A percentile compares a stretch with the other conserved stretches of the same genome.
phyloP scores from a whole-genome alignment of 2,329 filamentous ascomycete genomes.

The Seiridium cupressi region DNA sequence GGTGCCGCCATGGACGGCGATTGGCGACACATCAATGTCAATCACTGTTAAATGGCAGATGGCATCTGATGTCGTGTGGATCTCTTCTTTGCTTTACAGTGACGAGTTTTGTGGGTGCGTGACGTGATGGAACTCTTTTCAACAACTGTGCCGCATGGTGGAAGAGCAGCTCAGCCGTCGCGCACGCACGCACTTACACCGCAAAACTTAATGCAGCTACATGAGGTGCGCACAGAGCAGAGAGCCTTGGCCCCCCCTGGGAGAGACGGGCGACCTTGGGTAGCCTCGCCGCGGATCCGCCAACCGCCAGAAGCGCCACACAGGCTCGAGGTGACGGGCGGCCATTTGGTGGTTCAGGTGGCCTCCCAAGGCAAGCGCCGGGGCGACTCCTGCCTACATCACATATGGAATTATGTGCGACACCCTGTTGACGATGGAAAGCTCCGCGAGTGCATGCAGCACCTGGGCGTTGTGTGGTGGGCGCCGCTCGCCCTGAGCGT shows the following conservation, averaged over 20 bases:
- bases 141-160: too few relatives aligned
- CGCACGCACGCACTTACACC: too few relatives aligned
- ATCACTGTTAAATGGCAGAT: not conserved
- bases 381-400: not conserved
- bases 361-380: too few relatives aligned
- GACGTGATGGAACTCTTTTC: not conserved
- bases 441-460: not conserved
- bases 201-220: too few relatives aligned
- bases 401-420: not conserved
- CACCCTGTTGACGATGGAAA: not conserved
- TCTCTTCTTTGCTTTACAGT: not conserved
- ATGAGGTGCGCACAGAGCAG: too few relatives aligned
- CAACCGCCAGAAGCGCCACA: too few relatives aligned
- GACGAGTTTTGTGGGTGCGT: not conserved
- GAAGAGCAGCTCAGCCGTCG: too few relatives aligned
- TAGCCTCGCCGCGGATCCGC: too few relatives aligned
- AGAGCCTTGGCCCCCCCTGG: too few relatives aligned
- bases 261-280: too few relatives aligned
- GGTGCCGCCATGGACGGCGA: not conserved
- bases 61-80: not conserved
- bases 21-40: slow-evolving; percentile 1
- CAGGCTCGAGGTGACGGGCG: too few relatives aligned
- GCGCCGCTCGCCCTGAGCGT: not conserved
- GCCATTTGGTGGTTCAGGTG: too few relatives aligned
- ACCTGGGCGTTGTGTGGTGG: not conserved